A percentile compares a stretch with the other conserved stretches of the same genome.
Evolutionary conservation across 2,329 filamentous ascomycete species (phyloP).

Genomic region (Cladosporium cucumerinum): DNA sequence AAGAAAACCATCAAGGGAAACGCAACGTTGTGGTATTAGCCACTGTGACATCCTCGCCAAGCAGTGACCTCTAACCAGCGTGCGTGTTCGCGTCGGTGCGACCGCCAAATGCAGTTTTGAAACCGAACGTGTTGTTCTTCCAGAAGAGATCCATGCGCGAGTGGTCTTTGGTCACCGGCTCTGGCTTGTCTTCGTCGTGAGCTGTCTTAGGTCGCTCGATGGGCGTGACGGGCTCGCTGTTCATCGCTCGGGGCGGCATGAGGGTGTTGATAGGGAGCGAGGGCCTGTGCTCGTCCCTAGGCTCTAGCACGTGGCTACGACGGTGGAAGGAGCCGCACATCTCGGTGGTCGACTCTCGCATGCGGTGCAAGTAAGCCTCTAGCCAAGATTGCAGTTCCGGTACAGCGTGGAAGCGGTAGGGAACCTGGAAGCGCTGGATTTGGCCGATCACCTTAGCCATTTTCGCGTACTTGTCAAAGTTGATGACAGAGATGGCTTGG

Average conservation of each 20-base stretch:
- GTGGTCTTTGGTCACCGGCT: conserved; percentile 13
- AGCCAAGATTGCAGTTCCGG: conserved; percentile 93
- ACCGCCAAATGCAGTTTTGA: conserved; percentile 17
- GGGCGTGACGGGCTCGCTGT: not conserved
- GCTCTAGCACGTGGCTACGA: conserved; percentile 80
- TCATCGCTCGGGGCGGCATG: not conserved
- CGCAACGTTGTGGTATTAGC: not conserved
- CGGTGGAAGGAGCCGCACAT: conserved; percentile 70
- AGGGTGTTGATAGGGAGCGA: not conserved
- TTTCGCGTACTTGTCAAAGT: conserved; percentile 94
- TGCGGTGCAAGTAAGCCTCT: conserved; percentile 71
- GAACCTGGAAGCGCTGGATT: conserved; percentile 92
- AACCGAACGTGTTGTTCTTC: conserved; percentile 19
- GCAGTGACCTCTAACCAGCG: not conserved
- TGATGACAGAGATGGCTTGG: conserved; percentile 73
- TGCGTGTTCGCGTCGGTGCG: conserved; percentile 8
- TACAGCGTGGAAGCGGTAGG: conserved; percentile 77
- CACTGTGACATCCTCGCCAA: not conserved
- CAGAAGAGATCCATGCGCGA: conserved; percentile 21
- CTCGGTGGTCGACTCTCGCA: conserved; percentile 62
- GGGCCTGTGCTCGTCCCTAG: conserved; percentile 35
- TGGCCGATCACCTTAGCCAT: conserved; percentile 95
- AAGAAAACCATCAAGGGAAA: not conserved
- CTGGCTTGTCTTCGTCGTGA: conserved; percentile 8
- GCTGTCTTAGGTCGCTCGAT: conserved; percentile 25